phyloP scores from a whole-genome alignment of 192 early-diverging fungal genomes.

The Coemansia sp. region DNA sequence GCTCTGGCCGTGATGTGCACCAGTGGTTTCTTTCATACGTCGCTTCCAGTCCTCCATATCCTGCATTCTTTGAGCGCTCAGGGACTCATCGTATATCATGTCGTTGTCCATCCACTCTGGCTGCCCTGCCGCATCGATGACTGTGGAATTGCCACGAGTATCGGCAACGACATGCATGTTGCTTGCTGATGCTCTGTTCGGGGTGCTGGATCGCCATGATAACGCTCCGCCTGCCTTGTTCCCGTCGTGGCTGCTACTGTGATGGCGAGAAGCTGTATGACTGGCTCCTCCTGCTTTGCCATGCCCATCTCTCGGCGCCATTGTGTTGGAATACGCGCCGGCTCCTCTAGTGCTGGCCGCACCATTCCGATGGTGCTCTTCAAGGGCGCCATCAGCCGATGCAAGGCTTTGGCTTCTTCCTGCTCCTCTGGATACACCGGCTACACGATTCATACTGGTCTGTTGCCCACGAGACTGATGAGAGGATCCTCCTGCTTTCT shows the following conservation, averaged over 20 bases:
- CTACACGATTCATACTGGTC: background rate
- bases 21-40: constrained; percentile 35
- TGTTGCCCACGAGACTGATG: background rate
- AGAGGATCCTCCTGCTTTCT: background rate
- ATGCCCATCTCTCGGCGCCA: background rate
- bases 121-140: constrained; percentile 19
- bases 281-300: background rate
- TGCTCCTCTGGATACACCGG: constrained; percentile 2
- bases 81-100: constrained; percentile 37
- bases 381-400: background rate
- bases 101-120: constrained; percentile 56
- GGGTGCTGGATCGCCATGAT: constrained; percentile 1
- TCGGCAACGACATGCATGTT: background rate
- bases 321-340: background rate
- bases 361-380: background rate
- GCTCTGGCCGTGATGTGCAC: background rate
- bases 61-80: constrained; percentile 40
- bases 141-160: background rate
- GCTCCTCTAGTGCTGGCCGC: background rate
- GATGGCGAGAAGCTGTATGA: constrained; percentile 5
- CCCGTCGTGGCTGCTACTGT: constrained; percentile 12
- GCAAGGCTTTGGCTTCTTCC: background rate
- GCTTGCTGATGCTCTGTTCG: constrained; percentile 6
- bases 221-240: background rate
- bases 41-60: constrained; percentile 57